phyloP scores from a whole-genome alignment of 257 asterid genomes.

The Solanum habrochaites region DNA sequence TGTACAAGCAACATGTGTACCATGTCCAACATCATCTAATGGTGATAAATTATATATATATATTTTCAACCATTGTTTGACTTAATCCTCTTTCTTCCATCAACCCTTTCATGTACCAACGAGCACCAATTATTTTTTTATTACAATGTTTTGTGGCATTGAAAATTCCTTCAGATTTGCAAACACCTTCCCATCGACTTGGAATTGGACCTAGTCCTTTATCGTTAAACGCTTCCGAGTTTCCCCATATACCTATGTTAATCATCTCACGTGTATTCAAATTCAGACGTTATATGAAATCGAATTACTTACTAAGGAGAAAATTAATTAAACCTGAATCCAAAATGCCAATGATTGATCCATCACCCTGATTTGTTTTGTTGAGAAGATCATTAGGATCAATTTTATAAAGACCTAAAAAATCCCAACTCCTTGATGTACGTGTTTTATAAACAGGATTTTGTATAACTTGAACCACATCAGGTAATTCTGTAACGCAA shows the following conservation, averaged over 20 bases:
- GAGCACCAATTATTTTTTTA: not conserved
- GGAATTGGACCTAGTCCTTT: slow-evolving; percentile 4
- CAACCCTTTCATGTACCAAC: not conserved
- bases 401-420: too few species aligned
- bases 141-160: not conserved
- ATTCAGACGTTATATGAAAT: too few species aligned
- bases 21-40: not conserved
- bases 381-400: too few species aligned
- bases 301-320: too few species aligned
- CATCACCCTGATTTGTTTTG: too few species aligned
- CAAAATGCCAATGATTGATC: too few species aligned
- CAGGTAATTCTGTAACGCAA: too few species aligned
- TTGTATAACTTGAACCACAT: too few species aligned
- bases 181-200: slow-evolving; percentile 1
- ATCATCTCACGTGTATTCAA: too few species aligned
- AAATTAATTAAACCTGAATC: too few species aligned
- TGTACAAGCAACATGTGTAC: not conserved
- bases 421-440: too few species aligned
- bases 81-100: not conserved
- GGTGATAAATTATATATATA: not conserved
- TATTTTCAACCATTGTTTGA: not conserved
- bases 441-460: too few species aligned
- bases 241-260: not conserved
- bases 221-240: not conserved
- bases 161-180: not conserved